Evolutionary conservation across 345 rosid genomes (phyloP), one percentile per base, ranked within the genome.

Genomic region (Iberis pinnata): DNA sequence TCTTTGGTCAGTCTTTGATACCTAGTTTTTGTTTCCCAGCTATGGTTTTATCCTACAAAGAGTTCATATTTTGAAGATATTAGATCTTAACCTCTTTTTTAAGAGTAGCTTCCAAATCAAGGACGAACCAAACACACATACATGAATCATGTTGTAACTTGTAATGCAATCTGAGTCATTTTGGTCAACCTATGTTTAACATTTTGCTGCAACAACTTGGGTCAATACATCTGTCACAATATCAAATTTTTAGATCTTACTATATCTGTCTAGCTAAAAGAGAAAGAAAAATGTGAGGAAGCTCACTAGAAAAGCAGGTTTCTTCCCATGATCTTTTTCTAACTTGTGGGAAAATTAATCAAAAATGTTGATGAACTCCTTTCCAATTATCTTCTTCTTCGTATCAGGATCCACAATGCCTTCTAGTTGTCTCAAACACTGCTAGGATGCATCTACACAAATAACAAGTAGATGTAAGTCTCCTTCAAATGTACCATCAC

Each of bases 11-110:
- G 63, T 67, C 78, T 70, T 78, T 88, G 37, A 84, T 83, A 16
- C 98, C 98, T 58, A 88, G 71, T 48, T 97, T 97, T 80, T 83
- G 98, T 76, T 88, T 92, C 46, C 96, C 98, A 18, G 88, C 61
- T 1, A 97, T 92, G 38, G 97, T 75, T 49, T 88, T 88, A 41
- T 88, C 97, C 98, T 88, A 57, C 8, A 52, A 31, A 68, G 46
- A 59, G 38, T 44, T 49, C 64, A 49, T 0, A 8, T 19, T 5
- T 1, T 31, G 17, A 24, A 58, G 18, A 37, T 40, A 22, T 19
- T n/a, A n/a, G n/a, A n/a, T n/a, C n/a, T n/a, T n/a, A n/a, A 15
- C 22, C 46, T 29, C 43, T 66, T 19, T 19, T 57, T 9, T 6
- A 58, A 36, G 33, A 52, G 43, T 0, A 25, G 35, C 25, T 35